Conservation (phyloP, 2,329 filamentous ascomycete species). For the Ceratocystis cubensis region DNA sequence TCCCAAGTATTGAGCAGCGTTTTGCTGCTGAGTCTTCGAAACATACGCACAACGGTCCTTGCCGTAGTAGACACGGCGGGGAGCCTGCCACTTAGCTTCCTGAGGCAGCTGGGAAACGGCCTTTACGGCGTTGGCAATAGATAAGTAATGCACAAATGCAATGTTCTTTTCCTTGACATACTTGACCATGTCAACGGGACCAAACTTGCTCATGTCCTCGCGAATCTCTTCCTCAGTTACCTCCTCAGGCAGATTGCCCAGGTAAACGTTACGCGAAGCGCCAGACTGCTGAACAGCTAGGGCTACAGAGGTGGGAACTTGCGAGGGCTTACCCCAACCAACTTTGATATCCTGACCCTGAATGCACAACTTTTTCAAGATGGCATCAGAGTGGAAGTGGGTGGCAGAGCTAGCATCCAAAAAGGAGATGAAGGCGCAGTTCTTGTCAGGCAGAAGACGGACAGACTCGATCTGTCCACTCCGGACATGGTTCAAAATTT, state of each 20-base stretch:
- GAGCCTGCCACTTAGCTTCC: conserved; percentile 91
- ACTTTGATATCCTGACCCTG: conserved; percentile 99
- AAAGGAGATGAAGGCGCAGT: conserved; percentile 99
- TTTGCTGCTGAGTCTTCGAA: conserved; percentile 98
- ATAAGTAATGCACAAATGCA: conserved; percentile 93
- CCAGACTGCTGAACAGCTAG: conserved; percentile 94
- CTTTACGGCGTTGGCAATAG: conserved; percentile 96
- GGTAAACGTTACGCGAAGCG: conserved; percentile 90
- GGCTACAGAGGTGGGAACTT: conserved; percentile 94
- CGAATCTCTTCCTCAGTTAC: conserved; percentile 82
- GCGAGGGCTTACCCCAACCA: conserved; percentile 96
- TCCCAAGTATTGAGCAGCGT: conserved; percentile 92
- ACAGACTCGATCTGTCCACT: conserved; percentile 99
- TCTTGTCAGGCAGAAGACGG: conserved; percentile 91
- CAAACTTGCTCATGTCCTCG: conserved; percentile 92
- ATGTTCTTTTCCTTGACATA: conserved; percentile 96
- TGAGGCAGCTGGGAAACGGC: conserved; percentile 92
- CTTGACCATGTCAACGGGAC: conserved; percentile 93
- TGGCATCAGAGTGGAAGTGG: conserved; percentile 98
- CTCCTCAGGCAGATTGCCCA: conserved; percentile 86
- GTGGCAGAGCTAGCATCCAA: conserved; percentile 94
- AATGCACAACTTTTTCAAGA: conserved; percentile 98
- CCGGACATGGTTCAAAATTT: conserved; percentile 88
- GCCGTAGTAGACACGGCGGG: conserved; percentile 92
- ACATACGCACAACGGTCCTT: conserved; percentile 98